phyloP scores from a whole-genome alignment of 192 early-diverging fungal species.

The Funneliformis geosporum region DNA sequence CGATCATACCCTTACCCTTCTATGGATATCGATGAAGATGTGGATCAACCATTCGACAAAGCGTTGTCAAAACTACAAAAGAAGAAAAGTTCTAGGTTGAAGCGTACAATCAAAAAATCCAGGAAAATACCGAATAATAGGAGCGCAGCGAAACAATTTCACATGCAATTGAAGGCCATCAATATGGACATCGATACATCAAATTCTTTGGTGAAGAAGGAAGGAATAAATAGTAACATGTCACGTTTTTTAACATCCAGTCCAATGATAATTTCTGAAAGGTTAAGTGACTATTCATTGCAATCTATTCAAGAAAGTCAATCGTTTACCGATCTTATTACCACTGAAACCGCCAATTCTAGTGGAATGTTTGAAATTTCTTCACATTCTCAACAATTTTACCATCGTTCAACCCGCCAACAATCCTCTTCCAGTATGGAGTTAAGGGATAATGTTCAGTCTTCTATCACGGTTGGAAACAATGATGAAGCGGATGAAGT shows the following conservation, averaged over 20 bases:
- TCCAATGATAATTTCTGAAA: background rate
- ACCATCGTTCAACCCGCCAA: background rate
- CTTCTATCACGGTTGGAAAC: background rate
- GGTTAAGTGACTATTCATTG: background rate
- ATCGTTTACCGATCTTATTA: too few relatives aligned
- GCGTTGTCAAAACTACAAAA: background rate
- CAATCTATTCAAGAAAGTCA: background rate
- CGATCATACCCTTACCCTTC: background rate
- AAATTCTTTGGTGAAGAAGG: background rate
- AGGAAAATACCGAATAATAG: background rate
- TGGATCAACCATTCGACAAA: background rate
- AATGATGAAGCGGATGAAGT: slow-evolving; percentile 14
- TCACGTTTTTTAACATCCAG: too few relatives aligned
- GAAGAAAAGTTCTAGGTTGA: background rate
- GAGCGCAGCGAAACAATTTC: background rate
- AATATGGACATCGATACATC: background rate
- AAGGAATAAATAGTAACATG: background rate
- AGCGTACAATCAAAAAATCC: background rate
- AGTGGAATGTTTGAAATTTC: background rate
- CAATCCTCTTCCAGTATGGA: background rate
- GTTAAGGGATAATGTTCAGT: background rate
- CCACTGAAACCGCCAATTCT: background rate
- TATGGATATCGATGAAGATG: slow-evolving; percentile 2
- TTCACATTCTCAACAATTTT: background rate
- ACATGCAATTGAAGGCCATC: background rate